A percentile compares a stretch with the other conserved stretches of the same genome.
Evolutionary conservation across 148 eudicot genomes (phyloP).

Genomic region (Rhododendron vialii): DNA sequence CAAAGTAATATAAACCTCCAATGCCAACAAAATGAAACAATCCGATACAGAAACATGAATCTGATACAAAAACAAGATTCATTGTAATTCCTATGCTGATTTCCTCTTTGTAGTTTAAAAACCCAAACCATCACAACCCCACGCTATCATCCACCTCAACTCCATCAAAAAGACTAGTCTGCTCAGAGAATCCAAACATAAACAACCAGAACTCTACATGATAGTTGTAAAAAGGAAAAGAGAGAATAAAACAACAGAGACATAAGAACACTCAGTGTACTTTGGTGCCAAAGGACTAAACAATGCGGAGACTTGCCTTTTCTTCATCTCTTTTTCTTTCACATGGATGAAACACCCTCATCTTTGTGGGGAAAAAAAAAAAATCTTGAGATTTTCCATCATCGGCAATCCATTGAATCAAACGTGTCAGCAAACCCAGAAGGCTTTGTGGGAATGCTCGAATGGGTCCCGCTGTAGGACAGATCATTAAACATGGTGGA

Average conservation of each 20-base stretch:
- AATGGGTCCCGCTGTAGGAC: constrained; percentile 19
- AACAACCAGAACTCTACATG: background rate
- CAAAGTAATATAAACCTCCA: background rate
- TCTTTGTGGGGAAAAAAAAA: background rate
- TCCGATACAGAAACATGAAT: background rate
- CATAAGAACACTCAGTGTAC: background rate
- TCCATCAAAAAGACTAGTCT: background rate
- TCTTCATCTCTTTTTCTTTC: background rate
- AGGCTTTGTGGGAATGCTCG: constrained; percentile 37
- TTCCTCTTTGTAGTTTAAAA: background rate
- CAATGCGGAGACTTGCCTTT: background rate
- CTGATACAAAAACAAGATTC: background rate
- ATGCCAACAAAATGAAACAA: background rate
- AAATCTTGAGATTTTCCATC: background rate
- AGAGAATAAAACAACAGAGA: background rate
- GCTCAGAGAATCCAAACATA: constrained; percentile 1
- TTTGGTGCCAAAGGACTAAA: background rate
- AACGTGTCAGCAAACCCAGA: constrained; percentile 35
- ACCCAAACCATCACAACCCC: background rate
- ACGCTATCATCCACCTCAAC: background rate
- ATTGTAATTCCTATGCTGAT: background rate
- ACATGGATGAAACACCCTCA: background rate
- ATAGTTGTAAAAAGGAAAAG: background rate
- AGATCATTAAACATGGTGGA: constrained; percentile 21
- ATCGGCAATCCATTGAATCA: constrained; percentile 32